A percentile compares a stretch with the other conserved stretches of the same genome.
Conservation (phyloP, 2,329 filamentous ascomycete species). For the Cladophialophora chaetospira region DNA sequence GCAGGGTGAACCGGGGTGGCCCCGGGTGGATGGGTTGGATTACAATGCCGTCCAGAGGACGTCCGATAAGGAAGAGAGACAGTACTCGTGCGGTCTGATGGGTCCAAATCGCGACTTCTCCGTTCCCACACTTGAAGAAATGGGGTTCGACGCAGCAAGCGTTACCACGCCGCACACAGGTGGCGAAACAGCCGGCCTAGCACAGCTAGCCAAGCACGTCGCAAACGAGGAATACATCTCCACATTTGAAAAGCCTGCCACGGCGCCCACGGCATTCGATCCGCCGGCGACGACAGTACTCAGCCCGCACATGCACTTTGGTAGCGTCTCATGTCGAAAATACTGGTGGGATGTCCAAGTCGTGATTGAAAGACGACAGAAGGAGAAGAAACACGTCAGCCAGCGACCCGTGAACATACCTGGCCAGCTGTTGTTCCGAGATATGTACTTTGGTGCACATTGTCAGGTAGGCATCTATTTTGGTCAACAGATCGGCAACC, state of each 20-base stretch:
- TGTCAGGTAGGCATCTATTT: slow-evolving; percentile 67
- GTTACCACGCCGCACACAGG: slow-evolving; percentile 69
- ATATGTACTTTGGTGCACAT: slow-evolving; percentile 83
- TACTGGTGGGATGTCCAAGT: slow-evolving; percentile 73
- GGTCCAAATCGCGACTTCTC: slow-evolving; percentile 70
- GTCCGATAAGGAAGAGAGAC: slow-evolving; percentile 50
- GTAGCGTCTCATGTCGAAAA: slow-evolving; percentile 67
- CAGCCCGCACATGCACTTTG: slow-evolving; percentile 74
- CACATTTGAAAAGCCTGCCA: slow-evolving; percentile 75
- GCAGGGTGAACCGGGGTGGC: not conserved
- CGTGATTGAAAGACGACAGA: slow-evolving; percentile 60
- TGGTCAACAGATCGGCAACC: slow-evolving; percentile 65
- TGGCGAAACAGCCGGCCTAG: slow-evolving; percentile 67
- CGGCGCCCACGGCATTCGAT: slow-evolving; percentile 71
- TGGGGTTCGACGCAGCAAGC: slow-evolving; percentile 59
- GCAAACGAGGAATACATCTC: slow-evolving; percentile 67
- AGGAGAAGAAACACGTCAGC: slow-evolving; percentile 56
- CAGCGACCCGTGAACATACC: slow-evolving; percentile 67
- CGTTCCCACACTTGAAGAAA: slow-evolving; percentile 69
- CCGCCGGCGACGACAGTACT: slow-evolving; percentile 73
- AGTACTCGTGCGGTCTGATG: slow-evolving; percentile 60
- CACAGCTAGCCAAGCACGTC: slow-evolving; percentile 61
- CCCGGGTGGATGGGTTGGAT: slow-evolving; percentile 51
- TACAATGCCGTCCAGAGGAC: slow-evolving; percentile 61
- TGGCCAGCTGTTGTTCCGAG: slow-evolving; percentile 74